A percentile compares a stretch with the other conserved stretches of the same genome.
Evolutionary conservation across 257 asterid genomes (phyloP).

Genomic region (Fraxinus cuspidata): DNA sequence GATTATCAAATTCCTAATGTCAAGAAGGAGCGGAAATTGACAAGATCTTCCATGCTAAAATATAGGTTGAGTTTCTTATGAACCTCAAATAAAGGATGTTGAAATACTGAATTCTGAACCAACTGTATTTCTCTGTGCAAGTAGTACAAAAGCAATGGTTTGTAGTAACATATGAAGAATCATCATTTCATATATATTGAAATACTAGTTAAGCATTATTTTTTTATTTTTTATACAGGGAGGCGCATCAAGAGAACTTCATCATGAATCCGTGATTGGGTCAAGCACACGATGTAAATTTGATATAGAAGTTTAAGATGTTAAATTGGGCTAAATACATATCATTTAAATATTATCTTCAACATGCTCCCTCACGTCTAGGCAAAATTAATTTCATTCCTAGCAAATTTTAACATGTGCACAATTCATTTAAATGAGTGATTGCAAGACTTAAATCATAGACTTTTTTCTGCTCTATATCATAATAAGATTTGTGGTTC

Average conservation of each 20-base stretch:
- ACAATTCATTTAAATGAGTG: no score
- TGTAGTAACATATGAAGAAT: constrained; percentile 9
- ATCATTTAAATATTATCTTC: no score
- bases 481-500: no score
- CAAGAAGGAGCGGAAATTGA: constrained; percentile 7
- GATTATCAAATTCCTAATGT: not conserved
- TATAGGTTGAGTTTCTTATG: not conserved
- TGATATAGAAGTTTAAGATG: no score
- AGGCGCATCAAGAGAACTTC: constrained; percentile 17
- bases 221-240: not conserved
- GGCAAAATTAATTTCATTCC: no score
- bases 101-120: not conserved
- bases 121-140: not conserved
- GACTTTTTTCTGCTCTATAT: no score
- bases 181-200: not conserved
- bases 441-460: no score
- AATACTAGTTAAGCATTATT: constrained; percentile 7
- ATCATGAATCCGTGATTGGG: no score
- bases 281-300: not conserved
- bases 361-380: no score
- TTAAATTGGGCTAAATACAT: no score
- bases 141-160: not conserved
- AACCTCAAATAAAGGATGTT: not conserved
- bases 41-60: not conserved
- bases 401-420: no score